Evolutionary conservation across 2,329 filamentous ascomycete genomes (phyloP), one percentile per base, ranked within the genome.

Genomic region (Fusarium nygamai): DNA sequence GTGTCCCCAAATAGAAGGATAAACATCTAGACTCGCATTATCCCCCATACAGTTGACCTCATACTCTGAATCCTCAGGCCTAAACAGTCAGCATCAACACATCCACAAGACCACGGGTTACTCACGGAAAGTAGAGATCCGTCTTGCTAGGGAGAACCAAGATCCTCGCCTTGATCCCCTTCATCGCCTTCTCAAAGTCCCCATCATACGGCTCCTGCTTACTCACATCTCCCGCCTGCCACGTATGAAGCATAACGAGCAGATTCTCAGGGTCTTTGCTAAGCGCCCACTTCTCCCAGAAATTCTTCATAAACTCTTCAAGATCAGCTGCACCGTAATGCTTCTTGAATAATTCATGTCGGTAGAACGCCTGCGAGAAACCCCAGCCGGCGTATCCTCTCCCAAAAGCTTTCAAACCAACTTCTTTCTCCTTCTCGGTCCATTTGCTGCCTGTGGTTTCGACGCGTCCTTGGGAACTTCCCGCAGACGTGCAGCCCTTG

Each of bases 331-430:
- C 94, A 0, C 92, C 91, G 14, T 95, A 86, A 2, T 79, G 84
- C 3, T 81, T 90, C 79, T 93, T 89, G 79, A 92, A 92, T n/a
- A 94, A 68, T 79, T 87, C 91, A 74, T 94, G 85, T 3, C 93
- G 88, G 77, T 96, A 96, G 78, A 95, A 96, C 0, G 92, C 88
- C 77, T 95, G 93, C 59, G 90, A 93, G 77, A 96, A 93, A 0
- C 94, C 93, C 93, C 91, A 96, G 1, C 93, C 93, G 3, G 93
- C 93, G 81, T 96, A 96, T 0, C 91, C 93, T 50, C 92, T 87
- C 0, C 88, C 92, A 64, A 96, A 88, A 0, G 93, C 93, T 77
- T 92, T 94, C 46, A 96, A 79, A 64, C 86, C 79, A 34, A 78
- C 56, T 73, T 77, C 36, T 76, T 82, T 78, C 76, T 83, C 76